Base-by-base conservation (phyloP, 2,329 filamentous ascomycete species). In the Botrytis deweyae region DNA sequence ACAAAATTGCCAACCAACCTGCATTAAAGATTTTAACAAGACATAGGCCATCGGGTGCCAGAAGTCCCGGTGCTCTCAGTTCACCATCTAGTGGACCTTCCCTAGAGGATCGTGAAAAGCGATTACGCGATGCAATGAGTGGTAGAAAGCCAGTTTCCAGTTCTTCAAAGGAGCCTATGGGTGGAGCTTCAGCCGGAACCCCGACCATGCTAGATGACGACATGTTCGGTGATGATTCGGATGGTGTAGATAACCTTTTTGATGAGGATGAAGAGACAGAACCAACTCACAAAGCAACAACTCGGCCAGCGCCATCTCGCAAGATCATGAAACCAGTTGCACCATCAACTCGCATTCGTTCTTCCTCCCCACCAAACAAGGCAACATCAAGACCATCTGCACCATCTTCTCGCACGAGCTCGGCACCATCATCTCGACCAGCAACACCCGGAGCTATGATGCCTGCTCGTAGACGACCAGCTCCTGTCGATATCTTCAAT, bases 1-100 rank as follows among this genome's bases (percentile, higher is more conserved):
- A 86, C 66, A 83, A 85, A 42, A 85, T 85, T 64, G 84, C 84
- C 20, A 78, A 79, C 16, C 82, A 84, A 71, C 83, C 72, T 80
- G 72, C 77, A 20, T 66, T 81, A 4, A 79, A 75, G 74, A 79
- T 81, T 16, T 67, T 85, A 66, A 84, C 83, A 14, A 78, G 71
- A 42, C 78, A 76, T 58, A 77, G 70, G 70, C 72, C 76, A 76
- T 33, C 78, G 76, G n/a, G n/a, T 58, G 52, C n/a, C 75, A 20
- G 66, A 70, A 44, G 74, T n/a, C 67, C 63, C 38, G 76, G 75
- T 14, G 74, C 73, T 4, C 69, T 76, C n/a, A 74, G 72, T 63
- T 76, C 77, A 62, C 72, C 75, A 18, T 40, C 61, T 18, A 33
- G n/a, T 58, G 52, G n/a, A 29, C n/a, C n/a, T 76, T 73, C 76